Base-by-base conservation (phyloP, 345 rosid species). In the Mallotus nudiflorus region DNA sequence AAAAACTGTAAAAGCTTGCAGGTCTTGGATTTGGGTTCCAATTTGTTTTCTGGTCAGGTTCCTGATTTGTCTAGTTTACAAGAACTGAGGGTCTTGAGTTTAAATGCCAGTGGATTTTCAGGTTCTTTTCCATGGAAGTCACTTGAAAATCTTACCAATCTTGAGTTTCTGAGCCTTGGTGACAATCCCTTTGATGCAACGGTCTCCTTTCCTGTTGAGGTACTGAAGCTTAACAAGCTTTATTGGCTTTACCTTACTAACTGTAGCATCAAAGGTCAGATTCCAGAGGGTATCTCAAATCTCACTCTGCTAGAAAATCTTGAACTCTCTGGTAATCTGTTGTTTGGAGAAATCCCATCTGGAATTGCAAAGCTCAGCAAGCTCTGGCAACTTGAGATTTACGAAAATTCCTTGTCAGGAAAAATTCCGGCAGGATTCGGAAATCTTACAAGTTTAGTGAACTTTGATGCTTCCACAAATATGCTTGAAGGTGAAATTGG, bases 101-200 rank as follows among this genome's bases (percentile, higher is more conserved):
- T 93, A 70, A 93, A 91, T 70, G 72, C 50, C 20, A 85, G 88
- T 3, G 96, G 97, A 22, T 65, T 91, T 75, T 82, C 92, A 0
- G 96, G 94, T 31, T 20, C 24, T 42, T 89, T 91, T 49, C 97
- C 91, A 0, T 93, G 98, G 98, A 73, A 61, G 42, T 89, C 97
- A 18, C 56, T 93, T 31, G 81, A 77, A 37, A 73, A 78, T 61
- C 79, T 91, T 10, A 77, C 83, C 24, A 74, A 76, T 62, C 82
- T 93, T 40, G 48, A 67, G 40, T 88, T 87, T 72, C 68, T 93
- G 69, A 93, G 97, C 81, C 75, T 91, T 1, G 96, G 97, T 12
- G 97, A 93, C 77, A 93, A 89, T 46, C 78, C 63, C 13, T 88
- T 93, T 44, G 77, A 77, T 42, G 58, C 73, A 9, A 69, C 75